Evolutionary conservation across 495 filamentous ascomycete species (phyloP).

Genomic region (Aspergillus hancockii): DNA sequence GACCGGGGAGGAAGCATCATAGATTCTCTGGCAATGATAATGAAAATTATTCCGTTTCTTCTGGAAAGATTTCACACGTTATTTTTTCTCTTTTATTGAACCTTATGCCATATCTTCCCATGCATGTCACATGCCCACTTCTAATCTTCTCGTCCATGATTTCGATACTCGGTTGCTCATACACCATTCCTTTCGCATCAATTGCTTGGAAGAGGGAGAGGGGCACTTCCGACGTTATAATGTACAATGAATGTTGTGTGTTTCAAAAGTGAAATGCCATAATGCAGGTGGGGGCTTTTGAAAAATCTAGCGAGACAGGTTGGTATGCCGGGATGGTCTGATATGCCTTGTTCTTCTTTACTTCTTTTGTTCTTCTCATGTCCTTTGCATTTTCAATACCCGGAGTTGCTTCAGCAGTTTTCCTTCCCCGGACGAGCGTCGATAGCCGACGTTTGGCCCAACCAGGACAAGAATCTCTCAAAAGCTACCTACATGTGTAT

Average conservation of each 20-base stretch:
- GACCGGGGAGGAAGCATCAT: constrained; percentile 49
- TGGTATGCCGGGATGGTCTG: constrained; percentile 20
- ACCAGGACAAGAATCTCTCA: constrained; percentile 3
- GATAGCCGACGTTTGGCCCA: not conserved
- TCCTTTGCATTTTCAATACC: constrained; percentile 21
- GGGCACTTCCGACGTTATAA: constrained; percentile 21
- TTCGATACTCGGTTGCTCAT: constrained; percentile 31
- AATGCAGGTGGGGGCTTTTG: constrained; percentile 12
- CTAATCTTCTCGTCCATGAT: constrained; percentile 35
- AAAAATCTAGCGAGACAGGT: constrained; percentile 23
- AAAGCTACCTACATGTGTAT: not conserved
- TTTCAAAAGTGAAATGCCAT: constrained; percentile 12
- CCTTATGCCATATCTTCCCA: constrained; percentile 21
- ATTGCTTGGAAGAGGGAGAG: constrained; percentile 18
- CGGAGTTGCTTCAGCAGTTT: constrained; percentile 9
- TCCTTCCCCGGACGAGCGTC: not conserved
- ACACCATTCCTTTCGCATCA: constrained; percentile 1
- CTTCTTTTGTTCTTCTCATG: constrained; percentile 14
- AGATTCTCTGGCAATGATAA: constrained; percentile 49
- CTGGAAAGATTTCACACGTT: constrained; percentile 40
- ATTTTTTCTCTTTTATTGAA: constrained; percentile 25
- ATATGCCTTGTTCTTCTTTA: constrained; percentile 16
- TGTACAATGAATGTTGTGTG: constrained; percentile 26
- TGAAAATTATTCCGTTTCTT: constrained; percentile 44
- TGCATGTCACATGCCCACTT: constrained; percentile 25